Conservation (phyloP, 2,329 filamentous ascomycete species). For the Fusarium continuum region DNA sequence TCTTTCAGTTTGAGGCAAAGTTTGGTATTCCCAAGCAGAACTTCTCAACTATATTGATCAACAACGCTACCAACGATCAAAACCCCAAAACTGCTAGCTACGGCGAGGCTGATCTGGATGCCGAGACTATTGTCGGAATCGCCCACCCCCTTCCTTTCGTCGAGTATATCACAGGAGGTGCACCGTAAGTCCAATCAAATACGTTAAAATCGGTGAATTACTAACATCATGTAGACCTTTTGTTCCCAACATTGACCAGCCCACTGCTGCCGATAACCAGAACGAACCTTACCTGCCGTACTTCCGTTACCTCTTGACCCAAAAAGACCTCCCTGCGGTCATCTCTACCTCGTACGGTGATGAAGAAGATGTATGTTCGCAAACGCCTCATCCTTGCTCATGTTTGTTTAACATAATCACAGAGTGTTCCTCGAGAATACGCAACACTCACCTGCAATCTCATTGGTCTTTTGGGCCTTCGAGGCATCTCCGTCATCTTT, state of each 20-base stretch:
- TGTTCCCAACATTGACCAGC: conserved; percentile 23
- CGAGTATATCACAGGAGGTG: conserved; percentile 28
- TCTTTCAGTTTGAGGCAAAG: conserved; percentile 23
- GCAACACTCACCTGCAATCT: conserved; percentile 21
- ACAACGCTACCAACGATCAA: conserved; percentile 24
- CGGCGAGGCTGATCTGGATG: conserved; percentile 20
- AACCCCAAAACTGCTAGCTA: conserved; percentile 7
- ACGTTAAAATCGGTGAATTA: accelerated
- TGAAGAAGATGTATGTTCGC: conserved; percentile 16
- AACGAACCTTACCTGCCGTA: conserved; percentile 21
- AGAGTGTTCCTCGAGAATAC: conserved; percentile 22
- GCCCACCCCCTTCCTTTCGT: conserved; percentile 27
- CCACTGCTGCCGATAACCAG: conserved; percentile 18
- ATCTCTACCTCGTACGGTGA: conserved; percentile 22
- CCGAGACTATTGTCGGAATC: conserved; percentile 28
- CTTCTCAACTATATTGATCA: conserved; percentile 18
- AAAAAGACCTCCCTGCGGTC: conserved; percentile 11
- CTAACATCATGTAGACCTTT: not conserved
- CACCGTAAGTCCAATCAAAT: not conserved
- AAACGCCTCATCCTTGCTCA: accelerated
- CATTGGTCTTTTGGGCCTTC: conserved; percentile 19
- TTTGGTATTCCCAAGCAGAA: conserved; percentile 25
- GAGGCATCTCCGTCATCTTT: conserved; percentile 51
- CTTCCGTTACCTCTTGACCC: conserved; percentile 11
- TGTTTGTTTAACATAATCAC: not conserved